Evolutionary conservation across 108 stramenopile genomes (phyloP).

Genomic region (Discostella stelligeroides): DNA sequence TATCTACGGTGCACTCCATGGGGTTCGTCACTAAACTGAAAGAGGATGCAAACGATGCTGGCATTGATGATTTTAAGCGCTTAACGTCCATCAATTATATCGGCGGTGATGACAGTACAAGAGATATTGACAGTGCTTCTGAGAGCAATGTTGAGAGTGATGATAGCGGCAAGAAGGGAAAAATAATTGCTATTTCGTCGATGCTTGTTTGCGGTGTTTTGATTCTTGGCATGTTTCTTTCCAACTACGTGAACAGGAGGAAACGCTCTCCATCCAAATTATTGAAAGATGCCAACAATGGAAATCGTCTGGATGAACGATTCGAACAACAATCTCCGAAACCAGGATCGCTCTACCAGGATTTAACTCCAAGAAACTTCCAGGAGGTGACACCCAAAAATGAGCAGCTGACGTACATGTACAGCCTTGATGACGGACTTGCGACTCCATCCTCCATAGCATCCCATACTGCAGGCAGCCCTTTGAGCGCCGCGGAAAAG

Average conservation of each 20-base stretch:
- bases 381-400: background rate
- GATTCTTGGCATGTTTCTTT: background rate
- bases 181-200: slow-evolving; percentile 4
- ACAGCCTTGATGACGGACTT: slow-evolving; percentile 29
- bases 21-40: slow-evolving; percentile 16
- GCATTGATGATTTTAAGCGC: slow-evolving; percentile 33
- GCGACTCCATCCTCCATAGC: slow-evolving; percentile 14
- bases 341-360: background rate
- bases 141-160: slow-evolving; percentile 1
- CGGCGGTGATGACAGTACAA: slow-evolving; percentile 6
- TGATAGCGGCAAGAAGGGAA: background rate
- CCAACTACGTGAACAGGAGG: background rate
- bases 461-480: background rate
- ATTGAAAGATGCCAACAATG: too few relatives aligned
- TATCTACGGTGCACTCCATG: slow-evolving; percentile 13
- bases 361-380: background rate
- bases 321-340: background rate
- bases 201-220: slow-evolving; percentile 5
- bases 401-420: slow-evolving; percentile 8
- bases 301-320: background rate
- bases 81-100: slow-evolving; percentile 11
- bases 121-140: slow-evolving; percentile 5
- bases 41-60: slow-evolving; percentile 28
- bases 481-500: background rate
- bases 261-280: background rate